Percentiles rank a stretch among this genome's conserved stretches.
phyloP scores from a whole-genome alignment of 2,329 filamentous ascomycete species.

The Lecanosticta acicola region DNA sequence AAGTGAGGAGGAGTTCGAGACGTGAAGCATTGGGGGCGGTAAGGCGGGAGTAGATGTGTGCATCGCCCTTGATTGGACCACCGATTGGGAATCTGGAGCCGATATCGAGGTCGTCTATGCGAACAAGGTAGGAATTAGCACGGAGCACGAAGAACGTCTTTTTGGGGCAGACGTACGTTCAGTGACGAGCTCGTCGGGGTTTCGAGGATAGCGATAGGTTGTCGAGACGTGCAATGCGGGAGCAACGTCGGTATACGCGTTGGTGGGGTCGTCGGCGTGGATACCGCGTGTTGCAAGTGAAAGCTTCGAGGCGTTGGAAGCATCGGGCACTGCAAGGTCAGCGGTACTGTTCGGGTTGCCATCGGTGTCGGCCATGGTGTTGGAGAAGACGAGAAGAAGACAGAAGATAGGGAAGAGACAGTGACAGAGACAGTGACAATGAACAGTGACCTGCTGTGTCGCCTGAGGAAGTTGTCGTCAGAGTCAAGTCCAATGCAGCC shows the following conservation, averaged over 20 bases:
- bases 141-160: too few species aligned
- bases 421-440: too few species aligned
- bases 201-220: slow-evolving; percentile 73
- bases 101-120: too few species aligned
- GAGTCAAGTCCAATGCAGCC: too few species aligned
- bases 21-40: slow-evolving; percentile 74
- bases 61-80: slow-evolving; percentile 47
- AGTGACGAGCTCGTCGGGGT: slow-evolving; percentile 59
- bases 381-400: neutral
- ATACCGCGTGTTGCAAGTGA: slow-evolving; percentile 31
- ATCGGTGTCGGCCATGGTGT: slow-evolving; percentile 12
- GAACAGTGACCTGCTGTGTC: too few species aligned
- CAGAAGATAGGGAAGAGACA: neutral
- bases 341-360: slow-evolving; percentile 20
- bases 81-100: slow-evolving; percentile 29
- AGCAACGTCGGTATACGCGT: slow-evolving; percentile 61
- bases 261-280: slow-evolving; percentile 34
- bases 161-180: too few species aligned
- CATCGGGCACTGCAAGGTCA: slow-evolving; percentile 3
- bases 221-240: slow-evolving; percentile 87
- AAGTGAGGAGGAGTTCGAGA: slow-evolving; percentile 74
- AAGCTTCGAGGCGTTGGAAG: slow-evolving; percentile 10
- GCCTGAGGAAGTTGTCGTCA: too few species aligned
- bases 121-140: too few species aligned
- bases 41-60: slow-evolving; percentile 78